Conservation (phyloP, 305 asterid genomes). For the Plantago lanceolata region DNA sequence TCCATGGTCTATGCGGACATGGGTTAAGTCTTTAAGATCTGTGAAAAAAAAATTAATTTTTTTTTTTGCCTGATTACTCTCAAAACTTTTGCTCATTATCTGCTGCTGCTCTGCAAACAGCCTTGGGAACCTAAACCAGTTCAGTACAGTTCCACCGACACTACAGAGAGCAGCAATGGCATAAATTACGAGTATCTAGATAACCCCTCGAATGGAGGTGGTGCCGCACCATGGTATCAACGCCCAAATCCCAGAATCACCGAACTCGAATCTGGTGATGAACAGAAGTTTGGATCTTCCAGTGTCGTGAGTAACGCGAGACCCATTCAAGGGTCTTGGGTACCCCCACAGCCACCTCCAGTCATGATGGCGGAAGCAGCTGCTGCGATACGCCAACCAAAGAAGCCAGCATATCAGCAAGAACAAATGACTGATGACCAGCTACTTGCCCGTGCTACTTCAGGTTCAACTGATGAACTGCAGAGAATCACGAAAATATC, state of each 20-base stretch:
- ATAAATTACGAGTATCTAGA: constrained; percentile 33
- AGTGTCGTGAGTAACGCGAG: constrained; percentile 30
- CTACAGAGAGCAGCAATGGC: constrained; percentile 41
- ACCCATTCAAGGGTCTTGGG: constrained; percentile 69
- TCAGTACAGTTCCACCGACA: constrained; percentile 39
- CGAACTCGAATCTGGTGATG: constrained; percentile 53
- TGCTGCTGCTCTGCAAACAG: constrained; percentile 36
- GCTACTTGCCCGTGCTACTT: constrained; percentile 39
- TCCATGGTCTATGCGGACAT: background rate
- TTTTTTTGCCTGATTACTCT: background rate
- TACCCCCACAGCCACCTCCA: constrained; percentile 94
- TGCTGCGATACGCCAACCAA: constrained; percentile 89
- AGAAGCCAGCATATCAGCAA: constrained; percentile 43
- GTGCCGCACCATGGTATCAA: constrained; percentile 56
- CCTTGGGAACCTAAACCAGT: constrained; percentile 78
- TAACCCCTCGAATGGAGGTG: constrained; percentile 45
- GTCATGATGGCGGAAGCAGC: constrained; percentile 90
- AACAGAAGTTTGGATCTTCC: constrained; percentile 38
- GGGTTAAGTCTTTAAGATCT: background rate
- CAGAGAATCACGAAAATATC: constrained; percentile 66
- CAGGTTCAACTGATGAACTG: constrained; percentile 56
- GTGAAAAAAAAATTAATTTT: background rate
- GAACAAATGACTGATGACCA: constrained; percentile 65
- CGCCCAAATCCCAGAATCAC: constrained; percentile 54
- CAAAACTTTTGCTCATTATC: too few relatives aligned